Base-by-base conservation (phyloP, 768 basidiomycete species). In the Russula olivacea region DNA sequence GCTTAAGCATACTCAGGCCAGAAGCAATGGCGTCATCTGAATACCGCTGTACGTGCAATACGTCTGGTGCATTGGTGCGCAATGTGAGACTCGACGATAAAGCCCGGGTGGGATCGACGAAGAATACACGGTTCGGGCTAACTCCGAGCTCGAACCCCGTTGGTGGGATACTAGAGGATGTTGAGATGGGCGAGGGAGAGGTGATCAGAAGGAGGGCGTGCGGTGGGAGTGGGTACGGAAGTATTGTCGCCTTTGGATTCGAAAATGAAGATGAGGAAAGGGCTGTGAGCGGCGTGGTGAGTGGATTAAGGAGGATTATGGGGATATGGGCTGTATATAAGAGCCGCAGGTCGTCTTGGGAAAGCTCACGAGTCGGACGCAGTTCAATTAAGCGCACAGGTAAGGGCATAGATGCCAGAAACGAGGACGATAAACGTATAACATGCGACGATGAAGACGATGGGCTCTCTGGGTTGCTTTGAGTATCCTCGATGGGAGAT, bases 11-110 rank as follows among this genome's bases (percentile, higher is more conserved):
- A 34, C 52, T 59, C 11, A 68, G 59, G n/a, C 78, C 76, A 21
- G 89, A 91, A 8, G 76, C 80, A 25, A 81, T 69, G 61, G 81
- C 84, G 10, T 83, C 79, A 64, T 83, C 79, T 69, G 89, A 87
- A 72, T 84, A 91, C 61, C 75, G 77, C 63, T 89, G 84, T 15
- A 91, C 78, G 36, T 81, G 78, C 3, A 76, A 67, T 15, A 81
- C 65, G 1, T 82, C 82, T 4, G 72, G 72, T 0, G 81, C 76
- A 48, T 81, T 73, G 10, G 76, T 67, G 63, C 76, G 79, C 38
- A 91, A 73, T 28, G 75, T 66, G 36, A 73, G 73, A 7, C 87
- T 75, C 3, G 85, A 88, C 1, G 72, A 71, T 12, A 85, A 61
- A 0, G 88, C 88, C 41, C 83, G 83, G 49, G 71, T 67, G 4